phyloP scores from a whole-genome alignment of 345 rosid genomes.

The Melaleuca alternifolia region DNA sequence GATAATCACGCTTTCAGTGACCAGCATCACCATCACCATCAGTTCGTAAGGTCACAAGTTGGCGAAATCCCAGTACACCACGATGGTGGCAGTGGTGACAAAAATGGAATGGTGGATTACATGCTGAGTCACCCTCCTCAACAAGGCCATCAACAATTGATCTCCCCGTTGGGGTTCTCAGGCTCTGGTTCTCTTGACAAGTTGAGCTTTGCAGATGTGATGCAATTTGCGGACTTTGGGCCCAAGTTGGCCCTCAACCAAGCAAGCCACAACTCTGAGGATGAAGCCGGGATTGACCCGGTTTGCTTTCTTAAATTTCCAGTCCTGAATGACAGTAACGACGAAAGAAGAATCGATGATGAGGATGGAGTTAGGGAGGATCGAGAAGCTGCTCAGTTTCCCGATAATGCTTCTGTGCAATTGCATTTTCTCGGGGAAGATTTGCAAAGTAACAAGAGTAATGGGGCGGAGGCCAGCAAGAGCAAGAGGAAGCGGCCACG shows the following conservation, averaged over 20 bases:
- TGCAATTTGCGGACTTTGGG: constrained; percentile 88
- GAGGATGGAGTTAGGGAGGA: constrained; percentile 22
- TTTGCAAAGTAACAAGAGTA: constrained; percentile 11
- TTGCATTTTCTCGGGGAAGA: constrained; percentile 35
- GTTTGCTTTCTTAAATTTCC: constrained; percentile 86
- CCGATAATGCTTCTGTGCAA: constrained; percentile 33
- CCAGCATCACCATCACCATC: constrained; percentile 10
- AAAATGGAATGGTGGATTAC: constrained; percentile 43
- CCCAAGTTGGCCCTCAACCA: constrained; percentile 65
- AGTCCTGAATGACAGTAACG: constrained; percentile 41
- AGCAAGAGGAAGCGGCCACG: constrained; percentile 76
- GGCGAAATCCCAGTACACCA: constrained; percentile 15
- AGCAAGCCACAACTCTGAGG: constrained; percentile 32
- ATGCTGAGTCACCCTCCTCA: constrained; percentile 37
- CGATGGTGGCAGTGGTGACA: constrained; percentile 1
- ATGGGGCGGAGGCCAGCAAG: constrained; percentile 24
- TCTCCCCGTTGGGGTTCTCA: constrained; percentile 27
- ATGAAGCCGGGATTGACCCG: constrained; percentile 63
- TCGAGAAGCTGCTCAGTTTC: constrained; percentile 42
- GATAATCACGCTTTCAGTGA: constrained; percentile 34
- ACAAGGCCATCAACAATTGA: constrained; percentile 26
- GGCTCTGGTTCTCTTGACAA: constrained; percentile 50
- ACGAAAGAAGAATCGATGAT: not conserved
- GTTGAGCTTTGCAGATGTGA: constrained; percentile 71
- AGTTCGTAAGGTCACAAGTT: constrained; percentile 10